A percentile compares a stretch with the other conserved stretches of the same genome.
These are phyloP conservation scores for Backusella westeae DNA, from an alignment of 192 early-diverging fungal species.

Conservation along the genomic window DNA sequence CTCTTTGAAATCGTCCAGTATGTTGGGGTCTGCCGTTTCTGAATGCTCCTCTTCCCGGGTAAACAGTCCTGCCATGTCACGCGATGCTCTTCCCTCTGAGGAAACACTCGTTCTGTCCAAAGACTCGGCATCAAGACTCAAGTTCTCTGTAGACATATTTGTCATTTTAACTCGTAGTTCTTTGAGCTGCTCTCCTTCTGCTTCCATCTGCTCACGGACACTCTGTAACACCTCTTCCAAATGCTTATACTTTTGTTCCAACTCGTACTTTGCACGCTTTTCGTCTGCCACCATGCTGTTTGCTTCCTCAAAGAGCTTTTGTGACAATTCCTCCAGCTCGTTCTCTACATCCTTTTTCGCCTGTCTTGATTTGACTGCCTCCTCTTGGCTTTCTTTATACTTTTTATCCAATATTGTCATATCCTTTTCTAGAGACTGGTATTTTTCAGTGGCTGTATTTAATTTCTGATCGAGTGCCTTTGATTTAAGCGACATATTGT, in stretches of 20 bases:
- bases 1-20: slow-evolving; percentile 87
- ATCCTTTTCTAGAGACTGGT: slow-evolving; percentile 58
- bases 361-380: slow-evolving; percentile 78
- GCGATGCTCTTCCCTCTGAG: slow-evolving; percentile 57
- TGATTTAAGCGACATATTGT: neutral
- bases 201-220: slow-evolving; percentile 57
- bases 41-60: slow-evolving; percentile 17
- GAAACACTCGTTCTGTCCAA: slow-evolving; percentile 72
- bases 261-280: slow-evolving; percentile 56
- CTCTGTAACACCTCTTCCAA: slow-evolving; percentile 66
- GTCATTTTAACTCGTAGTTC: slow-evolving; percentile 82
- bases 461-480: slow-evolving; percentile 58
- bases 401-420: slow-evolving; percentile 73
- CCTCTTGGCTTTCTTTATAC: slow-evolving; percentile 77
- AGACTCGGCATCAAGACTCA: slow-evolving; percentile 50
- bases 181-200: slow-evolving; percentile 79
- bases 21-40: slow-evolving; percentile 60
- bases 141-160: slow-evolving; percentile 53
- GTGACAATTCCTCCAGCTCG: slow-evolving; percentile 91
- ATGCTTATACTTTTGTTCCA: slow-evolving; percentile 46
- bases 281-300: slow-evolving; percentile 88
- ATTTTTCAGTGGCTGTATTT: slow-evolving; percentile 71
- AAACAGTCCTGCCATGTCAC: slow-evolving; percentile 10
- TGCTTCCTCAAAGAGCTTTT: slow-evolving; percentile 90
- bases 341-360: slow-evolving; percentile 86